These are phyloP conservation scores for Pyricularia grisea DNA, from an alignment of 2,329 filamentous ascomycete species.

Conservation along the genomic window DNA sequence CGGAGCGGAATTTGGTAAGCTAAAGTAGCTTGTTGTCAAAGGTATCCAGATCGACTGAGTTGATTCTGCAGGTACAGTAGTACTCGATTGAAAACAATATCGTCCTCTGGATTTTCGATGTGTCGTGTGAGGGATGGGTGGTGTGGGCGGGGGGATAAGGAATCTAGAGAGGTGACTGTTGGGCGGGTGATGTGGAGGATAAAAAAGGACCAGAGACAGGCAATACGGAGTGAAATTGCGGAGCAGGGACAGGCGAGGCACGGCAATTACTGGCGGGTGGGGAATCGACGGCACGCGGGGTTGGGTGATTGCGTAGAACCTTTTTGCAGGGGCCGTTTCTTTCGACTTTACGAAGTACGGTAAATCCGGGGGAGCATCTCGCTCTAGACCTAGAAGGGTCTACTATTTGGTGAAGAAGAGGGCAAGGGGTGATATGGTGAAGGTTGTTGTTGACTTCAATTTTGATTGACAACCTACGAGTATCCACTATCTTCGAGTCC, in stretches of 20 bases:
- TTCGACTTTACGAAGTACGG: background rate
- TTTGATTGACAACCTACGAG: background rate
- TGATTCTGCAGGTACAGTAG: background rate
- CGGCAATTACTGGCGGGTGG: background rate
- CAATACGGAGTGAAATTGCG: constrained; percentile 1
- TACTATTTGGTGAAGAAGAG: background rate
- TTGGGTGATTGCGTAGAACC: background rate
- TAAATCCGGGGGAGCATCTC: background rate
- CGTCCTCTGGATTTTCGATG: background rate
- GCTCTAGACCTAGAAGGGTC: background rate
- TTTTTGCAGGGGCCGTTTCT: background rate
- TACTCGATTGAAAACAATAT: background rate
- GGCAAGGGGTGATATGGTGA: background rate
- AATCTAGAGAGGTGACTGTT: background rate
- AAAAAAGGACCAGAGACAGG: background rate
- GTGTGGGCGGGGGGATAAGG: background rate
- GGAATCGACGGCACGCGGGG: background rate
- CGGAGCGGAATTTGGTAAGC: background rate
- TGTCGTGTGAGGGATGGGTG: background rate
- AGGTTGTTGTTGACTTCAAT: background rate
- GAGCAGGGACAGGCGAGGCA: constrained; percentile 1
- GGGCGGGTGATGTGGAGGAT: background rate
- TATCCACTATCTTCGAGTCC: background rate
- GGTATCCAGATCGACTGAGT: background rate
- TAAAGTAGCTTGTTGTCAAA: background rate